Evolutionary conservation across 2,329 filamentous ascomycete genomes (phyloP).

Genomic region (Clarireedia homoeocarpa): DNA sequence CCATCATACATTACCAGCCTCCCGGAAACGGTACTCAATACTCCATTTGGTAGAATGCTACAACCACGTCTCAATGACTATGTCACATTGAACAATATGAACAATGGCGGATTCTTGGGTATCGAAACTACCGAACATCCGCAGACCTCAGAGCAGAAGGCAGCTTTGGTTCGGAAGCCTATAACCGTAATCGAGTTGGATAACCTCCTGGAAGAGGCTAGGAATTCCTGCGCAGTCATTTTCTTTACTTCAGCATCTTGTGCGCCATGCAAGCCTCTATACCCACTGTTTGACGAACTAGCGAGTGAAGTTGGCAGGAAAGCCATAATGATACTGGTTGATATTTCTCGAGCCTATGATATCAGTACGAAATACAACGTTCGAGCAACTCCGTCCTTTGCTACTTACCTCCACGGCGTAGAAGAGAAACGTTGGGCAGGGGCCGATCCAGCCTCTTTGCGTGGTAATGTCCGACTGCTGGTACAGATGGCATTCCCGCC

Average conservation of each 20-base stretch:
- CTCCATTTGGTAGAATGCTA: slow-evolving; percentile 83
- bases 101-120: slow-evolving; percentile 33
- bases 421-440: slow-evolving; percentile 77
- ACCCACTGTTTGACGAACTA: slow-evolving; percentile 73
- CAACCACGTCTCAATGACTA: slow-evolving; percentile 64
- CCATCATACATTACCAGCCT: slow-evolving; percentile 80
- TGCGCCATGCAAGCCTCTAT: slow-evolving; percentile 73
- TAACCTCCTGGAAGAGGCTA: slow-evolving; percentile 48
- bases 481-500: slow-evolving; percentile 66
- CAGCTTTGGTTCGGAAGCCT: slow-evolving; percentile 52
- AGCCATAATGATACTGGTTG: slow-evolving; percentile 72
- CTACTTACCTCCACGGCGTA: slow-evolving; percentile 71
- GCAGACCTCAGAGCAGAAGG: slow-evolving; percentile 15
- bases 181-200: slow-evolving; percentile 53
- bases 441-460: slow-evolving; percentile 60
- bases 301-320: slow-evolving; percentile 64
- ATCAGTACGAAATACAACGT: slow-evolving; percentile 60
- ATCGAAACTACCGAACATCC: slow-evolving; percentile 14
- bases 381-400: slow-evolving; percentile 77
- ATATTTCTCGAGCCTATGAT: slow-evolving; percentile 59
- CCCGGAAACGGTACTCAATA: slow-evolving; percentile 76
- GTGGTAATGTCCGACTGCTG: slow-evolving; percentile 64
- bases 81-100: slow-evolving; percentile 53
- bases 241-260: slow-evolving; percentile 93
- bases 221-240: slow-evolving; percentile 64